A percentile compares a stretch with the other conserved stretches of the same genome.
Conservation (phyloP, 176 grass and related monocot genomes). For the Eragrostis nindensis region DNA sequence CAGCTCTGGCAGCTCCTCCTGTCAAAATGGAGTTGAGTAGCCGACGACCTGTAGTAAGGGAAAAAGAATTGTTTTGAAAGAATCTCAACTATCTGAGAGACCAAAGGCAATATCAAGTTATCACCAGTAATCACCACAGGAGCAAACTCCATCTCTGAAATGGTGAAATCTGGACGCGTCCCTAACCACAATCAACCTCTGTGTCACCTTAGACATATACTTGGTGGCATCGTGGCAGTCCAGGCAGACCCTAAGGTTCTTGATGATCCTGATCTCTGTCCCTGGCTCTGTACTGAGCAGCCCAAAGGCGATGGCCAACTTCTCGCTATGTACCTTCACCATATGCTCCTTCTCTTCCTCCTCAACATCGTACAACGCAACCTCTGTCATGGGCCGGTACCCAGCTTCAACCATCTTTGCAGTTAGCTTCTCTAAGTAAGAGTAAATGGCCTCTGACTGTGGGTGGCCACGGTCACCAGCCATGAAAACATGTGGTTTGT, state of each 20-base stretch:
- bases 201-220: constrained; percentile 59
- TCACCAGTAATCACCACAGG: constrained; percentile 68
- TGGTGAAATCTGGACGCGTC: constrained; percentile 57
- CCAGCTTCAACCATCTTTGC: constrained; percentile 67
- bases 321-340: constrained; percentile 60
- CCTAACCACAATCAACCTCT: constrained; percentile 65
- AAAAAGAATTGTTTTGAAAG: not conserved
- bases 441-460: constrained; percentile 49
- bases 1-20: not conserved
- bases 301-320: constrained; percentile 53
- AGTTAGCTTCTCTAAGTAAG: constrained; percentile 52
- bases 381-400: constrained; percentile 57
- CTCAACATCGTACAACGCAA: constrained; percentile 67
- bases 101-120: not conserved
- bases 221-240: constrained; percentile 74
- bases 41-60: not conserved
- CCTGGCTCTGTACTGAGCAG: constrained; percentile 59
- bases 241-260: constrained; percentile 69
- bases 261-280: constrained; percentile 69
- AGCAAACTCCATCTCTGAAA: constrained; percentile 57
- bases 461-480: constrained; percentile 61
- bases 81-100: constrained; percentile 9
- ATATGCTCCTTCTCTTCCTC: constrained; percentile 64
- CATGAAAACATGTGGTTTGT: constrained; percentile 65
- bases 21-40: not conserved